These are phyloP conservation scores for Hirschfeldia incana DNA, from an alignment of 345 rosid genomes.

Conservation along the genomic window DNA sequence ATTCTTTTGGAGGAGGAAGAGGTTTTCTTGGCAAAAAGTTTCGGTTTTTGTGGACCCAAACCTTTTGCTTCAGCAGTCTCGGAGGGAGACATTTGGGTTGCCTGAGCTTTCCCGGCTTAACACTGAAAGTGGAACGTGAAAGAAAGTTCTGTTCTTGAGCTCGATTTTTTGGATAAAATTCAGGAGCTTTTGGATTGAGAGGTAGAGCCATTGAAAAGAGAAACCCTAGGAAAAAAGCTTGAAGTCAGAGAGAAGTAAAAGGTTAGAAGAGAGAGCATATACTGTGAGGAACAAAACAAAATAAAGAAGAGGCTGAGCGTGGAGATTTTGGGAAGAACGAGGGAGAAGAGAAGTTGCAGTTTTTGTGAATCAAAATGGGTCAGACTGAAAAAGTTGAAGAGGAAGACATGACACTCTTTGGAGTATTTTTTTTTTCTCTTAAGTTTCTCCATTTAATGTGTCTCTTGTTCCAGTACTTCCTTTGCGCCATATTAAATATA, in stretches of 20 bases:
- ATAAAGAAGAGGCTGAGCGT: background rate
- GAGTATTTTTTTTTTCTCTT: background rate
- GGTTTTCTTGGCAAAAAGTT: background rate
- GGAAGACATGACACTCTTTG: background rate
- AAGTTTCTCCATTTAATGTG: conserved; percentile 12
- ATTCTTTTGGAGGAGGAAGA: background rate
- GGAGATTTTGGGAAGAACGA: background rate
- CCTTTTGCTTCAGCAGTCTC: background rate
- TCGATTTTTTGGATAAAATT: background rate
- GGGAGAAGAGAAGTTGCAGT: background rate
- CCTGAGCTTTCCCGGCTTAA: background rate
- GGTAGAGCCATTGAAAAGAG: background rate
- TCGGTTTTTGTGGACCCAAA: background rate
- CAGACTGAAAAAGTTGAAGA: conserved; percentile 11
- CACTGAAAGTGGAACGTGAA: background rate
- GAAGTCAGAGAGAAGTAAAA: background rate
- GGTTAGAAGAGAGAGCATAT: background rate
- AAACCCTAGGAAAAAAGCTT: conserved; percentile 3
- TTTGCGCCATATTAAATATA: conserved; percentile 2
- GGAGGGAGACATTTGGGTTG: conserved; percentile 17
- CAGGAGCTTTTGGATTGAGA: conserved; percentile 17
- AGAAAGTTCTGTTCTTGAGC: background rate
- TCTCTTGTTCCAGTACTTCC: background rate
- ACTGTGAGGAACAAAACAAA: background rate
- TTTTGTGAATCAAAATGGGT: conserved; percentile 21